Evolutionary conservation across 768 basidiomycete genomes (phyloP).

Genomic region (Gautieria morchelliformis): DNA sequence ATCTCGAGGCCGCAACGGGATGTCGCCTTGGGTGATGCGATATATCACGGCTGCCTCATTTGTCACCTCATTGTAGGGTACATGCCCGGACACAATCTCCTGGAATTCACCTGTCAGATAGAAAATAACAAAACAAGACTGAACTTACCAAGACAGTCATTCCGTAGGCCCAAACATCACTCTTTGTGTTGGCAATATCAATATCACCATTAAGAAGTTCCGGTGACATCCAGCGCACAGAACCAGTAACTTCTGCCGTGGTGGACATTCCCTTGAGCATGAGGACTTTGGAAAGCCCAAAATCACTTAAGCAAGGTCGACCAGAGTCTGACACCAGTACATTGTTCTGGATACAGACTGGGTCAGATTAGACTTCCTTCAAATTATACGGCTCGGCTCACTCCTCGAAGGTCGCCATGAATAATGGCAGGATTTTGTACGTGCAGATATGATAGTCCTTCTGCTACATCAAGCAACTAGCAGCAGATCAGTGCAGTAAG

Average conservation of each 20-base stretch:
- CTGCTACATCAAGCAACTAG: conserved; percentile 35
- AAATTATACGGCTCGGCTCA: too few species aligned
- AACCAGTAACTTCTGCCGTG: conserved; percentile 16
- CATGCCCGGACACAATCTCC: not conserved
- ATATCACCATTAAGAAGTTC: conserved; percentile 17
- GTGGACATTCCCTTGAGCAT: conserved; percentile 6
- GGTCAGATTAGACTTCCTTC: not conserved
- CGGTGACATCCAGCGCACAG: conserved; percentile 24
- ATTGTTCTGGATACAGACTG: conserved; percentile 32
- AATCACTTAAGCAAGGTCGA: conserved; percentile 41
- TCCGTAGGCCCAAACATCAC: not conserved
- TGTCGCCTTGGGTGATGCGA: too few species aligned
- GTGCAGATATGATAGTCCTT: conserved; percentile 35
- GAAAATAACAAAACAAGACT: not conserved
- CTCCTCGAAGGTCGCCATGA: conserved; percentile 8
- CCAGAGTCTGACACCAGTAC: conserved; percentile 34
- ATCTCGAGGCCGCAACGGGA: too few species aligned
- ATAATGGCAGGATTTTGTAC: conserved; percentile 27
- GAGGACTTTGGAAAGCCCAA: conserved; percentile 28
- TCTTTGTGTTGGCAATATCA: not conserved
- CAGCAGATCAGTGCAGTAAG: not conserved
- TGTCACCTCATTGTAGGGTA: not conserved
- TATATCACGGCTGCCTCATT: too few species aligned
- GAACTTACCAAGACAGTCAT: conserved; percentile 1
- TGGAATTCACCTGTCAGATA: not conserved